Evolutionary conservation across 2,329 filamentous ascomycete species (phyloP).

Genomic region (Paracamarosporium sp.): DNA sequence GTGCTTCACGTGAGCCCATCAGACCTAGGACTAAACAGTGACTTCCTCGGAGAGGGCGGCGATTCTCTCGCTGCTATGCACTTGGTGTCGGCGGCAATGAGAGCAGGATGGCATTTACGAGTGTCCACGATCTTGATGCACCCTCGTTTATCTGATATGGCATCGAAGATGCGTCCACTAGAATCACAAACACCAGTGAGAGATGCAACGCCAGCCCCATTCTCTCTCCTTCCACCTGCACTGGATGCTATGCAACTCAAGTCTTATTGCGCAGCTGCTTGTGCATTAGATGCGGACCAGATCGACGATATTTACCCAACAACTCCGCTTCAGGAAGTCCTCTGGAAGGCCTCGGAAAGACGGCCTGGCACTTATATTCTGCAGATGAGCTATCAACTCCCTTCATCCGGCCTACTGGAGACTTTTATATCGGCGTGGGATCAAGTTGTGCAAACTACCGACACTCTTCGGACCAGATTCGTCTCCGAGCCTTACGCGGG

Average conservation of each 20-base stretch:
- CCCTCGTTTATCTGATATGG: background rate
- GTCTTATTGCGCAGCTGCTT: background rate
- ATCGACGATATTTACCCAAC: background rate
- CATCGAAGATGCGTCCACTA: background rate
- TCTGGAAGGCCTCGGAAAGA: background rate
- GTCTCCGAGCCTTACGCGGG: background rate
- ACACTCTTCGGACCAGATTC: background rate
- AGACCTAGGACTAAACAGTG: background rate
- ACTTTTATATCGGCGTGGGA: background rate
- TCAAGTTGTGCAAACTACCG: background rate
- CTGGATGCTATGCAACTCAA: background rate
- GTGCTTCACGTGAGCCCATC: background rate
- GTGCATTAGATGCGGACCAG: background rate
- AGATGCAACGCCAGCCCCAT: background rate
- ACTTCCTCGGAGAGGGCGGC: background rate
- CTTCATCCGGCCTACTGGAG: background rate
- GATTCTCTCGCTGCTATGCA: slow-evolving; percentile 2
- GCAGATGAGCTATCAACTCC: background rate
- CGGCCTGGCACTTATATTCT: background rate
- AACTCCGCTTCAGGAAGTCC: background rate
- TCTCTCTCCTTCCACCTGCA: background rate
- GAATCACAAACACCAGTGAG: background rate
- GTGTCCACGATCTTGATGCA: background rate
- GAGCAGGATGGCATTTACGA: background rate
- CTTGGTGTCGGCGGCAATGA: background rate